A percentile compares a stretch with the other conserved stretches of the same genome.
phyloP scores from a whole-genome alignment of 176 grass and related monocot genomes.

The Oryza punctata region DNA sequence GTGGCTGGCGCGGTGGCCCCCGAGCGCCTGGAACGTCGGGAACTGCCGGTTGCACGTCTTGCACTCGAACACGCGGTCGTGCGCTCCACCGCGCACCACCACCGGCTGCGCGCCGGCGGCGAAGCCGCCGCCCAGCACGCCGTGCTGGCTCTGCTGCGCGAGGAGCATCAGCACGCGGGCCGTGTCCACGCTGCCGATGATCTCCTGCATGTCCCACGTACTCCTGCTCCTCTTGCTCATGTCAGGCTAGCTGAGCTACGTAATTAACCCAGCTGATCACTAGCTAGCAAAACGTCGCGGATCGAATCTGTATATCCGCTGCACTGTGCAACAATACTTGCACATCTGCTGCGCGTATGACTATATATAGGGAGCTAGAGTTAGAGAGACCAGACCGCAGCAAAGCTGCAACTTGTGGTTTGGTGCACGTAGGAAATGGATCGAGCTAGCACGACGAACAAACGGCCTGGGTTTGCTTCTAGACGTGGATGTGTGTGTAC shows the following conservation, averaged over 20 bases:
- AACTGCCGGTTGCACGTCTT: constrained; percentile 88
- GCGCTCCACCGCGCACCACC: background rate
- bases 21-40: constrained; percentile 91
- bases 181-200: constrained; percentile 46
- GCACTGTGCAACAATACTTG: background rate
- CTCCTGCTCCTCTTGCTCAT: constrained; percentile 51
- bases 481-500: constrained; percentile 40
- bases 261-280: background rate
- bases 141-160: constrained; percentile 38
- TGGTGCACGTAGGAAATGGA: constrained; percentile 1
- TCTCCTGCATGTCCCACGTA: constrained; percentile 39
- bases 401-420: background rate
- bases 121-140: background rate
- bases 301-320: background rate
- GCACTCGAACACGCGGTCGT: constrained; percentile 79
- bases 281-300: background rate
- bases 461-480: background rate
- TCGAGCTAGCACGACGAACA: background rate
- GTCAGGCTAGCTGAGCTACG: constrained; percentile 13
- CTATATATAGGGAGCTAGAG: background rate
- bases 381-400: background rate
- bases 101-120: background rate
- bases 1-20: constrained; percentile 90
- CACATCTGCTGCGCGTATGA: background rate
- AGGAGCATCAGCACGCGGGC: constrained; percentile 71